Evolutionary conservation across 495 filamentous ascomycete species (phyloP), one percentile per base, ranked within the genome.

Genomic region (Pyrenula massariospora): DNA sequence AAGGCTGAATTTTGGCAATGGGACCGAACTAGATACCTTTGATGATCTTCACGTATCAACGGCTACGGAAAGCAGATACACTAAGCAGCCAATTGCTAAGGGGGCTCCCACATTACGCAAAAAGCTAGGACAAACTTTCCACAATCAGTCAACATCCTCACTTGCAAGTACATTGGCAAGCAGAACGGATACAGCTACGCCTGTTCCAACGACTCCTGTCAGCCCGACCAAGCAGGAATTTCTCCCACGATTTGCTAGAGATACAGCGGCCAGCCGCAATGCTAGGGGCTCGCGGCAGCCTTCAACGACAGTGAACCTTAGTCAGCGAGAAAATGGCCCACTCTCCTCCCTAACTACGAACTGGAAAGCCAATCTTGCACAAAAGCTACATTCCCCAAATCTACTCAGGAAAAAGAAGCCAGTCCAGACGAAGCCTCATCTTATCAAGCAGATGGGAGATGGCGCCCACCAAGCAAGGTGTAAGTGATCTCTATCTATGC

Each of bases 31-130:
- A 24, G 92, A 96, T 57, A 81, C 79, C 12, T 97, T 98, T 66
- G 93, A 97, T 62, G 93, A 98, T 70, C 73, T 98, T 53, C 94
- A 94, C 12, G 97, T 89, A 0, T 96, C 89, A 24, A 84, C 77
- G 2, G 80, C 85, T 48, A 81, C 83, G 19, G 93, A 98, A 66
- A 86, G 81, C 55, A 86, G 81, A 64, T 98, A 83, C 60, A 73
- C 90, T 54, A 91, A 91, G 66, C 83, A 86, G 61, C 91, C 93
- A 3, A 70, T 85, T 52, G 82, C 77, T 50, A 79, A 81, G 62
- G 86, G 87, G 21, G 82, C 82, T 25, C 81, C 82, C 59, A 79
- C 81, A 48, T 65, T 82, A 54, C 78, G 82, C 53, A 83, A 73
- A 64, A 81, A 78, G 64, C 64, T 87, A 51, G 76, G 83, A 58